phyloP scores from a whole-genome alignment of 2,329 filamentous ascomycete species.

The Laburnicola sp. region DNA sequence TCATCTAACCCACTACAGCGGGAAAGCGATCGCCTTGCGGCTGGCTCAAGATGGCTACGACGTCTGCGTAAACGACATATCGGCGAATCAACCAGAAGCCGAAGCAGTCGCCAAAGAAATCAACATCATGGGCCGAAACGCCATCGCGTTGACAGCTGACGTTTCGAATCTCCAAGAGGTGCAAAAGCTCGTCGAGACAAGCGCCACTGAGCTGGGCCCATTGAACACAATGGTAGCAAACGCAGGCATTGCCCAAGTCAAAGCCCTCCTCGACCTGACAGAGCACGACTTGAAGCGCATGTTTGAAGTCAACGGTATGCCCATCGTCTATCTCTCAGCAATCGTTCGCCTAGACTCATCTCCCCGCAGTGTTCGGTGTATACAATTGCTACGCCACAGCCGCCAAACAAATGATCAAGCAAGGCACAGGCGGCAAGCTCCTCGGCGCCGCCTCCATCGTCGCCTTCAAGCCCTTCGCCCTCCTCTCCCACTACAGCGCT shows the following conservation, averaged over 20 bases:
- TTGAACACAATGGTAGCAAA: slow-evolving; percentile 61
- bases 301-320: slow-evolving; percentile 61
- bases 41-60: slow-evolving; percentile 68
- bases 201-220: slow-evolving; percentile 58
- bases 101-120: slow-evolving; percentile 60
- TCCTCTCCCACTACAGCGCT: slow-evolving; percentile 65
- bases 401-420: slow-evolving; percentile 66
- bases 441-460: slow-evolving; percentile 58
- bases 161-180: slow-evolving; percentile 62
- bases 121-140: slow-evolving; percentile 54
- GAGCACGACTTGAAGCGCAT: slow-evolving; percentile 61
- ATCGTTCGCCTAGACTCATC: no score
- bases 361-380: slow-evolving; percentile 57
- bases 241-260: slow-evolving; percentile 64
- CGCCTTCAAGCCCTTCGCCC: slow-evolving; percentile 61
- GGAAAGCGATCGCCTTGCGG: slow-evolving; percentile 64
- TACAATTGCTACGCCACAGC: slow-evolving; percentile 67
- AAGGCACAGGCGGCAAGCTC: slow-evolving; percentile 56
- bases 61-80: slow-evolving; percentile 66
- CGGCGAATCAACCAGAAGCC: slow-evolving; percentile 56
- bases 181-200: slow-evolving; percentile 55
- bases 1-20: slow-evolving; percentile 46
- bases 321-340: not conserved
- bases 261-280: slow-evolving; percentile 58
- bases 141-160: slow-evolving; percentile 62